phyloP scores from a whole-genome alignment of 2,329 filamentous ascomycete genomes.

The Sporothrix variecibatus region DNA sequence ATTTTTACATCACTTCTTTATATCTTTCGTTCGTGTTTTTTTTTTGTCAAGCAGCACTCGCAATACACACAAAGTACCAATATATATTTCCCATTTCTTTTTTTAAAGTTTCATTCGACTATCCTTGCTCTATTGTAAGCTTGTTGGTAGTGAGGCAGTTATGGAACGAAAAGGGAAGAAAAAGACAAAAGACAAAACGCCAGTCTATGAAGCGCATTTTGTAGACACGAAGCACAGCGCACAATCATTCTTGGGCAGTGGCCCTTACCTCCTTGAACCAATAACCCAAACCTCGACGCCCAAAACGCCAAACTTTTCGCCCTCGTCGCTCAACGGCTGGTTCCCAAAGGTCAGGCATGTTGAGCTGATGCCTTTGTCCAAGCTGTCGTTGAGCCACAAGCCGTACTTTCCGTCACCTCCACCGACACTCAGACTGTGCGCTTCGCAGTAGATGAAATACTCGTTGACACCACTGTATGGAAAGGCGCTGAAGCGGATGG shows the following conservation, averaged over 20 bases:
- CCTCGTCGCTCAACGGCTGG: conserved; percentile 88
- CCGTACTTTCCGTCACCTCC: conserved; percentile 89
- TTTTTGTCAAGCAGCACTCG: not conserved
- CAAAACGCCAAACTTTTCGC: conserved; percentile 85
- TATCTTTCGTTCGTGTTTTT: not conserved
- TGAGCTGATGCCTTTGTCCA: conserved; percentile 81
- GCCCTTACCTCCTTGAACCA: conserved; percentile 46
- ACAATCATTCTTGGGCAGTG: not conserved
- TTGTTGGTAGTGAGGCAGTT: not conserved
- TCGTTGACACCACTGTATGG: conserved; percentile 95
- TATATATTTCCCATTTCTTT: not conserved
- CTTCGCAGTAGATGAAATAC: conserved; percentile 93
- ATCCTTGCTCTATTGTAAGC: not conserved
- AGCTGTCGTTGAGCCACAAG: conserved; percentile 84
- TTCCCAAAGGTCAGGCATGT: conserved; percentile 92
- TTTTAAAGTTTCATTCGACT: not conserved
- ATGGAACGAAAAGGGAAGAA: not conserved
- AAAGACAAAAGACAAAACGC: not conserved
- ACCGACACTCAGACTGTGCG: conserved; percentile 80
- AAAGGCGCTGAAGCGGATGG: conserved; percentile 94
- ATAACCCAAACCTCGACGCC: conserved; percentile 94
- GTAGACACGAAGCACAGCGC: not conserved
- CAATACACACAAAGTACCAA: not conserved
- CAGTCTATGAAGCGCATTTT: not conserved
- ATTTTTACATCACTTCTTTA: not conserved